Evolutionary conservation across 2,329 filamentous ascomycete species (phyloP), one percentile per base, ranked within the genome.

Genomic region (Fusarium avenaceum): DNA sequence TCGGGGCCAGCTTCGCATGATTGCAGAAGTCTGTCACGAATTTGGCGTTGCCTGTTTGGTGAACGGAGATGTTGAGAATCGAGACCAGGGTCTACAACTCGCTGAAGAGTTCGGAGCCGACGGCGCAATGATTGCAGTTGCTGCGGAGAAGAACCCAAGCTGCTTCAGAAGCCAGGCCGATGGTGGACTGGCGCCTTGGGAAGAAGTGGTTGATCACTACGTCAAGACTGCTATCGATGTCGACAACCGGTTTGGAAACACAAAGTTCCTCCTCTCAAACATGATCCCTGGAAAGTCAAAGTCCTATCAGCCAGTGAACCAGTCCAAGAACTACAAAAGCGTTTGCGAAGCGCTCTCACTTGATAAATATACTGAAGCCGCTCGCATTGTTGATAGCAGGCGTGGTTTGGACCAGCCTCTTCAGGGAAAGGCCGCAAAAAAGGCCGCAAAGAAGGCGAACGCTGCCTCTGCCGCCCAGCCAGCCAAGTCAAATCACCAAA

Each of bases 61-160:
- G 89, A 99, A 99, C 75, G 96, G 96, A 47, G 96, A 99, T 74
- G 94, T 99, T 0, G 88, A 86, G 55, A 88, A 84, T 38, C 87
- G 92, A 55, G 91, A 93, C 50, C 84, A 97, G 61, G 95, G 90
- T 0, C 75, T 92, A 9, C 77, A 83, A 61, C 84, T 99, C 8
- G 90, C 94, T 64, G 74, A 86, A 26, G 91, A 97, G 76, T 97
- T 87, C 75, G 90, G 90, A n/a, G 92, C 92, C 7, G 94, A 98
- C 75, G 95, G 94, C 7, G 96, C 93, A 63, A 99, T 99, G 96
- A 98, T 99, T 74, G 96, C 96, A 11, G 96, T 93, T 4, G 87
- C 93, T 5, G 96, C 96, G 2, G 96, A 99, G 82, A 88, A 90
- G 67, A 99, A 99, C 76, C 88, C 94, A 4, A 96, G 92, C 69